Base-by-base conservation (phyloP, 108 stramenopile genomes). In the Cylindrotheca fusiformis region DNA sequence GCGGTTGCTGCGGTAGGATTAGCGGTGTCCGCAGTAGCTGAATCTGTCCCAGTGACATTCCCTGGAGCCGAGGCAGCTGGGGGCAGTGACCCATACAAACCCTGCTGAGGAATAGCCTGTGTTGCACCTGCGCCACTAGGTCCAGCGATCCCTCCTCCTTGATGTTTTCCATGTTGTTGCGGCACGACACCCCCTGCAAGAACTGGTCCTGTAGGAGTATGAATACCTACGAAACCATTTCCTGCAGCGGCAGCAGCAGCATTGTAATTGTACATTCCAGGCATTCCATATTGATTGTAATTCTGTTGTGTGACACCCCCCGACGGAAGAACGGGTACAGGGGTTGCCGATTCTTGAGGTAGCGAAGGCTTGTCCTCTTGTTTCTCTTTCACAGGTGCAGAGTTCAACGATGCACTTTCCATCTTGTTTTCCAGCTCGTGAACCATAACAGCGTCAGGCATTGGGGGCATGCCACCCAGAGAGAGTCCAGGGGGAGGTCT, bases 401-500 rank as follows among this genome's bases (percentile, higher is more conserved):
- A 58, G 31, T 69, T 76, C 46, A 88, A 58, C 24, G 79, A 67
- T 30, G 88, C 64, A 55, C 52, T 66, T 59, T 90, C 88, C 20
- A 90, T 76, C 71, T 85, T 90, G 56, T 78, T 85, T 67, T 94
- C 92, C 18, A 94, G 70, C 52, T 94, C 92, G 49, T 88, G 84
- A 17, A 90, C 92, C 60, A 84, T 60, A 56, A 90, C 86, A 25
- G 84, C 85, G 20, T 85, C 75, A 22, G 91, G 91, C 80, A 93
- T 90, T 27, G 86, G 88, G 19, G 88, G 92, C 87, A 94, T 88
- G 0, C 78, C 82, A n/a, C 78, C 78, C 57, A 83, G 72, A 26
- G 86, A 84, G 50, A 94, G 74, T 25, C 92, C 92, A 3, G 92
- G 92, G 27, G 92, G 92, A 18, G 92, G 92, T 20, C 92, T 73